A percentile compares a stretch with the other conserved stretches of the same genome.
These are phyloP conservation scores for Fusarium sp. DNA, from an alignment of 2,329 filamentous ascomycete species.

Conservation along the genomic window DNA sequence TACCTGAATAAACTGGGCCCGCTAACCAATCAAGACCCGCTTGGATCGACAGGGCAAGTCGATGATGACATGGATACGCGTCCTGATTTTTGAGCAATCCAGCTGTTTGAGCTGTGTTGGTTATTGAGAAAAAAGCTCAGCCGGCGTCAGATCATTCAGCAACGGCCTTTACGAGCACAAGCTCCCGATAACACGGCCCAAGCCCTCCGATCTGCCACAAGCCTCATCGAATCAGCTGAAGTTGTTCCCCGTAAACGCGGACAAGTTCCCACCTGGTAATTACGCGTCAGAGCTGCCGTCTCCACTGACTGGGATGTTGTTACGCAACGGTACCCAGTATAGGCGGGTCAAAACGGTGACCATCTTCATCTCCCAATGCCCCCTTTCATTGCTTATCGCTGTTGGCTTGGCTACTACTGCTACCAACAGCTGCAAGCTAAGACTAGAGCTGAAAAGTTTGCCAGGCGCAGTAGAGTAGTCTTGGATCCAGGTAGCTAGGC, in stretches of 20 bases:
- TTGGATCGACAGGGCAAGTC: conserved; percentile 19
- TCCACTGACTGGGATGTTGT: conserved; percentile 23
- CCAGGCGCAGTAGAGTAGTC: conserved; percentile 19
- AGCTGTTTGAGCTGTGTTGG: not conserved
- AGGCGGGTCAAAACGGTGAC: conserved; percentile 8
- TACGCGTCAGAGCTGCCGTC: conserved; percentile 26
- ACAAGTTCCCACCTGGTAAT: not conserved
- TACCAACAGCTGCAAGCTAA: conserved; percentile 11
- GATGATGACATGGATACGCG: conserved; percentile 8
- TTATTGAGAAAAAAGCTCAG: not conserved
- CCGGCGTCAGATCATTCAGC: conserved; percentile 7
- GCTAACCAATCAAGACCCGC: not conserved
- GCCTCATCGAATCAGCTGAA: conserved; percentile 3
- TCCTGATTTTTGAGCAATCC: not conserved
- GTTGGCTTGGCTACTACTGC: not conserved
- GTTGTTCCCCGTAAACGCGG: conserved; percentile 9
- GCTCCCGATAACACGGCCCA: not conserved
- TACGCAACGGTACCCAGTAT: conserved; percentile 33
- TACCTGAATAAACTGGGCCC: conserved; percentile 15
- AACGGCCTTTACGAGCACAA: not conserved
- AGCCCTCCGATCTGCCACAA: not conserved
- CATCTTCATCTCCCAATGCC: conserved; percentile 29
- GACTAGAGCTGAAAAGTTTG: conserved; percentile 17
- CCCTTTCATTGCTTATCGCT: conserved; percentile 27
- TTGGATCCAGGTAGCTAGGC: too few relatives aligned